Conservation (phyloP, 257 asterid species). For the Nicotiana sylvestris region DNA sequence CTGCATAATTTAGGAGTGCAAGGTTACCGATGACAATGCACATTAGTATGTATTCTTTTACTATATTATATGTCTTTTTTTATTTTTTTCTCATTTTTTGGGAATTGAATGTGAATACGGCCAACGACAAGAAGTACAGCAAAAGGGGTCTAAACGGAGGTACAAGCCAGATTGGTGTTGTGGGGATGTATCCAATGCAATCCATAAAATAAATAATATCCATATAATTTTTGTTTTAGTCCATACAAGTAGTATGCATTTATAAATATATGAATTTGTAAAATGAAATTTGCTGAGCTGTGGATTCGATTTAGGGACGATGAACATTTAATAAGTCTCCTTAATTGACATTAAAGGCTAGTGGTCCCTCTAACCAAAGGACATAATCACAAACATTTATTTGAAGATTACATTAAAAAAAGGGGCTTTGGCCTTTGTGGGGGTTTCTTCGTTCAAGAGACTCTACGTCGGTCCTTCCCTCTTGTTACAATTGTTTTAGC, state of each 20-base stretch:
- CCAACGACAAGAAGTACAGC: slow-evolving; percentile 7
- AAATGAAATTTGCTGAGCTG: slow-evolving; percentile 23
- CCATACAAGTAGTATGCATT: not conserved
- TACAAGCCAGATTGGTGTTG: slow-evolving; percentile 9
- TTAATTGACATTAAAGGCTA: slow-evolving; percentile 13
- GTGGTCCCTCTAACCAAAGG: slow-evolving; percentile 28
- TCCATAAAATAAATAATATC: slow-evolving; percentile 9
- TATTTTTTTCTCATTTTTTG: not conserved
- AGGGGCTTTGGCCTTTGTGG: not conserved
- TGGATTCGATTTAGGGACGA: slow-evolving; percentile 24
- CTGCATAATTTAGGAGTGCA: not conserved
- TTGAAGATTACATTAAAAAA: slow-evolving; percentile 21
- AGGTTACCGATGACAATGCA: not conserved
- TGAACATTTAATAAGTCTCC: slow-evolving; percentile 14
- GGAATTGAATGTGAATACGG: not conserved
- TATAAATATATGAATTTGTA: not conserved
- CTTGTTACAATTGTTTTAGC: not conserved
- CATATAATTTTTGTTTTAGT: not conserved
- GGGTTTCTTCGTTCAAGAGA: slow-evolving; percentile 1
- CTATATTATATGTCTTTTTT: not conserved
- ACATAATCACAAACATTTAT: slow-evolving; percentile 17
- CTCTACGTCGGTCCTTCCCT: slow-evolving; percentile 25
- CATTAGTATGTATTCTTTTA: not conserved
- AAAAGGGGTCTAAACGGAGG: slow-evolving; percentile 7
- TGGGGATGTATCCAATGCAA: slow-evolving; percentile 8